phyloP scores from a whole-genome alignment of 2,329 filamentous ascomycete species.

The Hypoxylon sp. region DNA sequence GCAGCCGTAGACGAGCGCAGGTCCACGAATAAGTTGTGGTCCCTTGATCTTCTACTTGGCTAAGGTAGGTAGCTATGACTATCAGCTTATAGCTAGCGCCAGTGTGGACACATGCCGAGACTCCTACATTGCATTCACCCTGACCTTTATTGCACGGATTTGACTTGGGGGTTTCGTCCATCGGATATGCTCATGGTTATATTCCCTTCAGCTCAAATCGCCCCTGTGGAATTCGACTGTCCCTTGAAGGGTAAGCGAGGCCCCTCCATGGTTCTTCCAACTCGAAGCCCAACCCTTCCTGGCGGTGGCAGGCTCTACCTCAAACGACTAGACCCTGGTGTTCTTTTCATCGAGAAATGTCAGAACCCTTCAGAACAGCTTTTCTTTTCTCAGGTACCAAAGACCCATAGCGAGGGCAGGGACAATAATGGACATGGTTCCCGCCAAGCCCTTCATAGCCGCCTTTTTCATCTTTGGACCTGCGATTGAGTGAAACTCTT shows the following conservation, averaged over 20 bases:
- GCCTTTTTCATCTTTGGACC: slow-evolving; percentile 46
- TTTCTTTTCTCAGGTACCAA: slow-evolving; percentile 39
- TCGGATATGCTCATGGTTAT: neutral
- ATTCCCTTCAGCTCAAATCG: neutral
- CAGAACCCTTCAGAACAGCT: slow-evolving; percentile 25
- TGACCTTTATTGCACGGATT: neutral
- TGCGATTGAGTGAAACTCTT: slow-evolving; percentile 42
- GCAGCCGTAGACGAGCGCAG: neutral
- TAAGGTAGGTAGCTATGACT: neutral
- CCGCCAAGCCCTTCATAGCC: slow-evolving; percentile 47
- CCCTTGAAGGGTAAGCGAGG: neutral
- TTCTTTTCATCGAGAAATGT: neutral
- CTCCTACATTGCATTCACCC: neutral
- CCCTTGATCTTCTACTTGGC: neutral
- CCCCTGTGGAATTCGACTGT: neutral
- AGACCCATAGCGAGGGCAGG: slow-evolving; percentile 37
- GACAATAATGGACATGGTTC: slow-evolving; percentile 38
- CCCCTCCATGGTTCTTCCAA: neutral
- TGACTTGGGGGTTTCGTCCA: neutral
- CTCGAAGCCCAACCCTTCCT: neutral
- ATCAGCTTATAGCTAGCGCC: neutral
- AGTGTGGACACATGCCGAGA: neutral
- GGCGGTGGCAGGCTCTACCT: neutral
- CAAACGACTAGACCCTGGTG: neutral
- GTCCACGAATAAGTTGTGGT: neutral